These are phyloP conservation scores for Boletus rubroflammeus DNA, from an alignment of 768 basidiomycete genomes.

Conservation along the genomic window DNA sequence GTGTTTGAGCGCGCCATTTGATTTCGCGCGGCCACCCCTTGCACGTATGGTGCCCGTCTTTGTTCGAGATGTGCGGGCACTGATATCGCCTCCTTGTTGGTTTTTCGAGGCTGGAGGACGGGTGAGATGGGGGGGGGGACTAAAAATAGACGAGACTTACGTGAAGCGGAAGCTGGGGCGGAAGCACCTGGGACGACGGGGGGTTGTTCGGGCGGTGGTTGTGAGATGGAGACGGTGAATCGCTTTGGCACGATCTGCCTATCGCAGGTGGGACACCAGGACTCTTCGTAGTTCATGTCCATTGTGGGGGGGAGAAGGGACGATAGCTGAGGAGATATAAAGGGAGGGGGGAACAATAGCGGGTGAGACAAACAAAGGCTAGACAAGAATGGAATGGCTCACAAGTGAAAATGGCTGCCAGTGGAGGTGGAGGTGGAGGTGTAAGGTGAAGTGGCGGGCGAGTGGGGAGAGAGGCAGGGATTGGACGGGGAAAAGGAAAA, in stretches of 20 bases:
- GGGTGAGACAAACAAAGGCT: constrained; percentile 20
- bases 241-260: constrained; percentile 80
- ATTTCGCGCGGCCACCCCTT: constrained; percentile 48
- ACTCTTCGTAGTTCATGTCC: constrained; percentile 53
- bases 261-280: constrained; percentile 81
- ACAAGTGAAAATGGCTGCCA: constrained; percentile 11
- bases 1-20: constrained; percentile 53
- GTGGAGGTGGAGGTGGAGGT: neutral
- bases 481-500: constrained; percentile 25
- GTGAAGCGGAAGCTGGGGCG: constrained; percentile 35
- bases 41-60: constrained; percentile 38
- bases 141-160: constrained; percentile 29
- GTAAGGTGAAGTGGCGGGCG: constrained; percentile 12
- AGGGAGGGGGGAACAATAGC: constrained; percentile 3
- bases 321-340: constrained; percentile 12
- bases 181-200: constrained; percentile 32
- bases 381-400: constrained; percentile 1
- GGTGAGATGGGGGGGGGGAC: constrained; percentile 6
- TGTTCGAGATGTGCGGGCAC: constrained; percentile 30
- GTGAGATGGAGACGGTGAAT: constrained; percentile 45
- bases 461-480: constrained; percentile 23
- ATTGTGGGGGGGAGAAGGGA: constrained; percentile 21
- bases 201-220: constrained; percentile 14
- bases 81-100: constrained; percentile 21
- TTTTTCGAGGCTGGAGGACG: constrained; percentile 24